These are phyloP conservation scores for Athelia sp. DNA, from an alignment of 1,284 basidiomycete species.

Conservation along the genomic window DNA sequence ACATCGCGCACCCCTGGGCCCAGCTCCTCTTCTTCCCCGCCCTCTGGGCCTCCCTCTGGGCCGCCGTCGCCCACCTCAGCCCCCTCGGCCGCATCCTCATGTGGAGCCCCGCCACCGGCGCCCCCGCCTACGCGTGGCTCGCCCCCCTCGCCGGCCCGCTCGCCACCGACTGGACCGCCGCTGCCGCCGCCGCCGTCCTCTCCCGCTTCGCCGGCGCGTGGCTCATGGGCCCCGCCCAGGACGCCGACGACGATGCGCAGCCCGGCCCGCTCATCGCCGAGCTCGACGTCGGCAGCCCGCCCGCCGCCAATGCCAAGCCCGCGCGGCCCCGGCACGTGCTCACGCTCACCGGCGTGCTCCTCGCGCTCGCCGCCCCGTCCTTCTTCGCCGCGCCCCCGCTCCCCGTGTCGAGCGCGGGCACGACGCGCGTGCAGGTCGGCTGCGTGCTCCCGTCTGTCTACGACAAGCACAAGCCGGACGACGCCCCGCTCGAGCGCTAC, in stretches of 20 bases:
- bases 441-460: slow-evolving; percentile 55
- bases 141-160: slow-evolving; percentile 48
- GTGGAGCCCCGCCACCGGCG: slow-evolving; percentile 57
- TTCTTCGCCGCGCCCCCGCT: slow-evolving; percentile 38
- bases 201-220: slow-evolving; percentile 48
- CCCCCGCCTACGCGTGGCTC: slow-evolving; percentile 60
- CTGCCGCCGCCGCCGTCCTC: slow-evolving; percentile 64
- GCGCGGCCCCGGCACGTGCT: slow-evolving; percentile 17
- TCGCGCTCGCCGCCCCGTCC: slow-evolving; percentile 52
- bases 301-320: too few relatives aligned
- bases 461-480: slow-evolving; percentile 22
- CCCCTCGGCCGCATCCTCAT: slow-evolving; percentile 65
- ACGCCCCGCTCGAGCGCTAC: slow-evolving; percentile 51
- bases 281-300: too few relatives aligned
- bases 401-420: slow-evolving; percentile 33
- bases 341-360: slow-evolving; percentile 36
- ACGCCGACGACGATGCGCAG: slow-evolving; percentile 14
- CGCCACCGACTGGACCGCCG: slow-evolving; percentile 65
- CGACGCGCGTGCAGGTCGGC: slow-evolving; percentile 54
- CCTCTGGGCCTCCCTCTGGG: slow-evolving; percentile 63
- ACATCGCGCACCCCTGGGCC: slow-evolving; percentile 29
- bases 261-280: background rate
- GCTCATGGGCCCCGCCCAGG: slow-evolving; percentile 42
- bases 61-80: slow-evolving; percentile 41
- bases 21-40: slow-evolving; percentile 58